Evolutionary conservation across 2,329 filamentous ascomycete genomes (phyloP).

Genomic region (Aspergillus pseudoglaucus): DNA sequence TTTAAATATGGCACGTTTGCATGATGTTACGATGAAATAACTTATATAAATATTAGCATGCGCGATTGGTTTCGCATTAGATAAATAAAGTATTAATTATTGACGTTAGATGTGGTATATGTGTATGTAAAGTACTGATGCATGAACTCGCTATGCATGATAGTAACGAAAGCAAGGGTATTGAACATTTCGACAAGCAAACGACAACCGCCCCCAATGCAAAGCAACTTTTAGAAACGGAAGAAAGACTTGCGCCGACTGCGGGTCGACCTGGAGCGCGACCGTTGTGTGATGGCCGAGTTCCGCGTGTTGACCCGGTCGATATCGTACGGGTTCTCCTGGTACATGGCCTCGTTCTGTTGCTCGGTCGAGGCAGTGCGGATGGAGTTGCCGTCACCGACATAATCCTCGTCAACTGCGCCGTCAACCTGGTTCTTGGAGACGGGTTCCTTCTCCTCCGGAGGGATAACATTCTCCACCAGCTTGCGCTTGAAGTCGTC

Average conservation of each 20-base stretch:
- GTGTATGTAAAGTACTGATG: not conserved
- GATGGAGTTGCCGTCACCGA: slow-evolving; percentile 2
- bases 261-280: slow-evolving; percentile 9
- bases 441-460: slow-evolving; percentile 1
- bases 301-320: slow-evolving; percentile 26
- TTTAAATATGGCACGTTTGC: slow-evolving; percentile 7
- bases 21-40: not conserved
- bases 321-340: slow-evolving; percentile 26
- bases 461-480: slow-evolving; percentile 7
- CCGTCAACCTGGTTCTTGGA: not conserved
- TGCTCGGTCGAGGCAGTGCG: slow-evolving; percentile 8
- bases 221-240: not conserved
- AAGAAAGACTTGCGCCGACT: slow-evolving; percentile 4
- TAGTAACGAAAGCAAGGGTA: not conserved
- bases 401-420: not conserved
- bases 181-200: not conserved
- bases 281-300: slow-evolving; percentile 19
- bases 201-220: not conserved
- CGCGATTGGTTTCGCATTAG: not conserved
- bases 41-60: not conserved
- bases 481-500: slow-evolving; percentile 24
- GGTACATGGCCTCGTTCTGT: slow-evolving; percentile 13
- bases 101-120: not conserved
- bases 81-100: not conserved
- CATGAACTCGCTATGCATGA: not conserved